A percentile compares a stretch with the other conserved stretches of the same genome.
Conservation (phyloP, 495 filamentous ascomycete species). For the Schizothecium vesticola region DNA sequence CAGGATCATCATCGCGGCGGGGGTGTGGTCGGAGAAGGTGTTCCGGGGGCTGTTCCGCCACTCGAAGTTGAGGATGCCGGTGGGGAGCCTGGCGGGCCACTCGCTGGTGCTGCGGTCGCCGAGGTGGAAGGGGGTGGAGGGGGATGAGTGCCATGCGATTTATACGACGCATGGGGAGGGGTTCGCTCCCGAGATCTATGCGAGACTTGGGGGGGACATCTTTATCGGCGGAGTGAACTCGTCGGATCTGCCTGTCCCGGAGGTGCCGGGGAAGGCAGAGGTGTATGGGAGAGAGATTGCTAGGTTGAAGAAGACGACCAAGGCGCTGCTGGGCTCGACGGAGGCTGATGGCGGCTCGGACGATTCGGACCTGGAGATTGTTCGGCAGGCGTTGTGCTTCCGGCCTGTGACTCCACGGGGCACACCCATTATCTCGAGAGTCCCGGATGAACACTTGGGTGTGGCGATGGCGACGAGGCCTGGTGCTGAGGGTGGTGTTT, state of each 20-base stretch:
- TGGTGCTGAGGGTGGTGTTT: conserved; percentile 56
- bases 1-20: conserved; percentile 59
- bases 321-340: conserved; percentile 46
- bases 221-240: conserved; percentile 73
- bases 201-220: conserved; percentile 57
- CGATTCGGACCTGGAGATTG: conserved; percentile 53
- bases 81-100: conserved; percentile 64
- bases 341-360: conserved; percentile 12
- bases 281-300: conserved; percentile 43
- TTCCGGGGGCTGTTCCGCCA: conserved; percentile 59
- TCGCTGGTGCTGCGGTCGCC: conserved; percentile 63
- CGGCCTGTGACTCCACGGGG: conserved; percentile 61
- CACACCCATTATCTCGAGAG: conserved; percentile 53
- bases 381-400: conserved; percentile 66
- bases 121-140: conserved; percentile 40
- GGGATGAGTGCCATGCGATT: conserved; percentile 57
- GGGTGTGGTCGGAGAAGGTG: conserved; percentile 62
- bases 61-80: conserved; percentile 44
- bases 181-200: conserved; percentile 71
- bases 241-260: conserved; percentile 51
- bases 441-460: conserved; percentile 53
- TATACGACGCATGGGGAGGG: conserved; percentile 55
- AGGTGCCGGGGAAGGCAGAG: conserved; percentile 43
- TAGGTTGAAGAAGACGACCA: conserved; percentile 49
- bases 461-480: conserved; percentile 35